A percentile compares a stretch with the other conserved stretches of the same genome.
phyloP scores from a whole-genome alignment of 2,329 filamentous ascomycete genomes.

The Colletotrichum orchidophilum region DNA sequence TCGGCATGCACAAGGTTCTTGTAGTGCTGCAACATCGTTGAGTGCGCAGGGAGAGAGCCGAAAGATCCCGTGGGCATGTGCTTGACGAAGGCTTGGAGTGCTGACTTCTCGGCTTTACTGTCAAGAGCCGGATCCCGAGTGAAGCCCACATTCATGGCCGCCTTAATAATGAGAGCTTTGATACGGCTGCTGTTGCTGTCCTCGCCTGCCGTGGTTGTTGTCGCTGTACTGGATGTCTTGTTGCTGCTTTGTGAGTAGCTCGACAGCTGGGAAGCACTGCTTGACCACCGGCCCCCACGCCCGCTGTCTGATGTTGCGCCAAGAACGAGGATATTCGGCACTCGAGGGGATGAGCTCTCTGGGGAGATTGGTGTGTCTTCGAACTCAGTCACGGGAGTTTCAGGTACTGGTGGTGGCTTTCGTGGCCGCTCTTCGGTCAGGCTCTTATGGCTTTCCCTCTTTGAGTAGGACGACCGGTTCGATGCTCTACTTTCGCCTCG shows the following conservation, averaged over 20 bases:
- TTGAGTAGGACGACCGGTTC: constrained; percentile 62
- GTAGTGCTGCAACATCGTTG: constrained; percentile 79
- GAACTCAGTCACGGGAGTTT: constrained; percentile 95
- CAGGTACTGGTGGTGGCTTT: constrained; percentile 68
- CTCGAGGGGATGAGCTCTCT: constrained; percentile 76
- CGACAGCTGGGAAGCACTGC: constrained; percentile 80
- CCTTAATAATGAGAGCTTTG: constrained; percentile 83
- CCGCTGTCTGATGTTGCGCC: constrained; percentile 71
- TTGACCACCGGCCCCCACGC: constrained; percentile 81
- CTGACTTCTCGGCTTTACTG: constrained; percentile 56
- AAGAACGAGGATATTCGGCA: constrained; percentile 89
- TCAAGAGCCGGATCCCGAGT: constrained; percentile 64
- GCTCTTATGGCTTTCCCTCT: constrained; percentile 62
- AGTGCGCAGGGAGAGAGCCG: constrained; percentile 76
- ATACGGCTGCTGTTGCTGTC: constrained; percentile 81
- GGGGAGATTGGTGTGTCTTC: constrained; percentile 89
- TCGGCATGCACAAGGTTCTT: constrained; percentile 82
- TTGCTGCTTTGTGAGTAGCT: constrained; percentile 78
- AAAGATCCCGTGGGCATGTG: constrained; percentile 81
- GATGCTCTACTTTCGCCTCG: constrained; percentile 60
- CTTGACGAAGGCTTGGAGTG: constrained; percentile 80
- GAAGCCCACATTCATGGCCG: constrained; percentile 86
- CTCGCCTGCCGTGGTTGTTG: constrained; percentile 73
- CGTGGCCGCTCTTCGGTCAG: constrained; percentile 59
- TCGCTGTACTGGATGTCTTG: constrained; percentile 76